Conservation (phyloP, 805 yeast genomes). For the Candida bentonensis region DNA sequence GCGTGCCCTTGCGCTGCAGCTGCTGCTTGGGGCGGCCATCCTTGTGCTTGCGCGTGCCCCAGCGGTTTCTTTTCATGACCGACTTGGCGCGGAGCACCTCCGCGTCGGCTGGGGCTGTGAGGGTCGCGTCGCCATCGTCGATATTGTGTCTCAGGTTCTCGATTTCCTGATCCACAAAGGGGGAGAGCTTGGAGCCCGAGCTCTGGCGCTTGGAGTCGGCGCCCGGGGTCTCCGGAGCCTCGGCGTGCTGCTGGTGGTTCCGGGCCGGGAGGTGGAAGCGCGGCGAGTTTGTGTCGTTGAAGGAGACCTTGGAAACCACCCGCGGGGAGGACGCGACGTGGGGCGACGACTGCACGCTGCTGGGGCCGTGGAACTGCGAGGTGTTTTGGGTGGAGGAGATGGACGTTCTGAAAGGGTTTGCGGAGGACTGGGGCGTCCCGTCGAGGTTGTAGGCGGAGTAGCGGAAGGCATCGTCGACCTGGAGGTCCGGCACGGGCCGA, state of each 20-base stretch:
- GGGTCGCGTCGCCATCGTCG: conserved; percentile 2
- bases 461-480: conserved; percentile 11
- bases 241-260: conserved; percentile 4
- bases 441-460: conserved; percentile 6
- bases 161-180: conserved; percentile 2
- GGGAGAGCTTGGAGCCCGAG: conserved; percentile 9
- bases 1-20: conserved; percentile 7
- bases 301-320: conserved; percentile 2
- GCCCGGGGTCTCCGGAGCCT: conserved; percentile 2
- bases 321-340: background rate
- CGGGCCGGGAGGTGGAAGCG: conserved; percentile 1
- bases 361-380: background rate
- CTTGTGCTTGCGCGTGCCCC: conserved; percentile 81
- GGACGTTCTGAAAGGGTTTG: background rate
- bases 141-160: conserved; percentile 5
- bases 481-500: conserved; percentile 9
- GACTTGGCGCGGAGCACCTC: conserved; percentile 26
- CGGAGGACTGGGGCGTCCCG: background rate
- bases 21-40: conserved; percentile 44
- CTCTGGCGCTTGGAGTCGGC: conserved; percentile 11
- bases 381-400: background rate
- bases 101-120: background rate
- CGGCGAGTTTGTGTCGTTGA: background rate
- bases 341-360: conserved; percentile 1
- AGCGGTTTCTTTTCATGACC: conserved; percentile 60